These are phyloP conservation scores for Peronospora destructor DNA, from an alignment of 352 stramenopile species.

Conservation along the genomic window DNA sequence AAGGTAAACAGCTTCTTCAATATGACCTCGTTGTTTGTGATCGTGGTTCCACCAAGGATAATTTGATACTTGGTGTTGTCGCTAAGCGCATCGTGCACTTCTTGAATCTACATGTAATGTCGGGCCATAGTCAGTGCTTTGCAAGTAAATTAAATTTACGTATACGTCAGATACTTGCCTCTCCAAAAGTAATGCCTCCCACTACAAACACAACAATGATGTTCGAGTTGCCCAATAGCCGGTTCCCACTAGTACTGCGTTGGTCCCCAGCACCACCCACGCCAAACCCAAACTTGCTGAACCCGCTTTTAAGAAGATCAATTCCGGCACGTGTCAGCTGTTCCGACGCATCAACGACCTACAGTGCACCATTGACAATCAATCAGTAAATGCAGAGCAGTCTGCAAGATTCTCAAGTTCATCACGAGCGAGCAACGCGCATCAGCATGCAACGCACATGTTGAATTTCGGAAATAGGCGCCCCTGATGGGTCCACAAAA, in stretches of 20 bases:
- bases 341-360: slow-evolving; percentile 74
- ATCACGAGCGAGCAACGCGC: neutral
- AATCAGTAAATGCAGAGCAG: neutral
- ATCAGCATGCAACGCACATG: slow-evolving; percentile 28
- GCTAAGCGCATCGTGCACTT: slow-evolving; percentile 49
- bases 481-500: slow-evolving; percentile 27
- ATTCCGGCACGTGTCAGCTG: slow-evolving; percentile 71
- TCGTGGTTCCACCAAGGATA: slow-evolving; percentile 62
- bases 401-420: neutral
- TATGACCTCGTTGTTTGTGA: slow-evolving; percentile 64
- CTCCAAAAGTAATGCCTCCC: slow-evolving; percentile 70
- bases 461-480: slow-evolving; percentile 34
- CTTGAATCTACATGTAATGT: slow-evolving; percentile 42
- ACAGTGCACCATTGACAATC: slow-evolving; percentile 1
- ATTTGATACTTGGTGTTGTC: slow-evolving; percentile 48
- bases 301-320: slow-evolving; percentile 73
- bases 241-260: slow-evolving; percentile 13
- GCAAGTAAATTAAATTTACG: neutral
- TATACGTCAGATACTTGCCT: slow-evolving; percentile 26
- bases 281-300: slow-evolving; percentile 74
- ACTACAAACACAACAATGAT: slow-evolving; percentile 69
- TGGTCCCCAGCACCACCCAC: slow-evolving; percentile 15
- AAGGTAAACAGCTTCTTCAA: slow-evolving; percentile 47
- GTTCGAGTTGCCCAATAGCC: slow-evolving; percentile 33
- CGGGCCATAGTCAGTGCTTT: neutral